Conservation (phyloP, 306 rosid genomes). For the Quercus bicolor region DNA sequence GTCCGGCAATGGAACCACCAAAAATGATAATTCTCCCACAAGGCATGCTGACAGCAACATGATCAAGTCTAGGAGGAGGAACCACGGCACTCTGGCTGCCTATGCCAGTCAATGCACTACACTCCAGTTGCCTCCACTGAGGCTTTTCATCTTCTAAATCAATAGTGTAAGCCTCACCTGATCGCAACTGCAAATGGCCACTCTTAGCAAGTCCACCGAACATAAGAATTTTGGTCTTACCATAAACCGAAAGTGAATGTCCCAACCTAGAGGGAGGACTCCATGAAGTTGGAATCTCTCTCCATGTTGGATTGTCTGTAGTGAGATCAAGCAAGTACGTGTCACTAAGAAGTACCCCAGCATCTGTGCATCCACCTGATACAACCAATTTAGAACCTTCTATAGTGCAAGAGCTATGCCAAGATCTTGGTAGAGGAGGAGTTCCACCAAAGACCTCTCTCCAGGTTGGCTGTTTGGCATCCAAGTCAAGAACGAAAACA, state of each 20-base stretch:
- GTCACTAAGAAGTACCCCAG: constrained; percentile 86
- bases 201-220: constrained; percentile 98
- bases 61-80: constrained; percentile 95
- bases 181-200: constrained; percentile 76
- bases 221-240: constrained; percentile 84
- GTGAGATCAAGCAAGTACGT: constrained; percentile 79
- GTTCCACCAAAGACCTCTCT: constrained; percentile 80
- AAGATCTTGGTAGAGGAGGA: constrained; percentile 91
- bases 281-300: constrained; percentile 83
- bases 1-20: constrained; percentile 92
- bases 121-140: constrained; percentile 87
- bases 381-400: constrained; percentile 95
- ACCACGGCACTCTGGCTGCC: constrained; percentile 81
- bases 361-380: constrained; percentile 94
- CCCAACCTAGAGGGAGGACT: constrained; percentile 92
- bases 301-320: constrained; percentile 73
- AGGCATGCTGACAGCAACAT: constrained; percentile 99
- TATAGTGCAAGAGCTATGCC: constrained; percentile 95
- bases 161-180: constrained; percentile 87
- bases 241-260: constrained; percentile 89
- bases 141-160: constrained; percentile 80
- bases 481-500: constrained; percentile 93
- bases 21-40: constrained; percentile 92
- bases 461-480: constrained; percentile 97
- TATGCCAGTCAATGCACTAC: constrained; percentile 56